These are phyloP conservation scores for Pyrenochaeta sp. DNA, from an alignment of 2,329 filamentous ascomycete species.

Conservation along the genomic window DNA sequence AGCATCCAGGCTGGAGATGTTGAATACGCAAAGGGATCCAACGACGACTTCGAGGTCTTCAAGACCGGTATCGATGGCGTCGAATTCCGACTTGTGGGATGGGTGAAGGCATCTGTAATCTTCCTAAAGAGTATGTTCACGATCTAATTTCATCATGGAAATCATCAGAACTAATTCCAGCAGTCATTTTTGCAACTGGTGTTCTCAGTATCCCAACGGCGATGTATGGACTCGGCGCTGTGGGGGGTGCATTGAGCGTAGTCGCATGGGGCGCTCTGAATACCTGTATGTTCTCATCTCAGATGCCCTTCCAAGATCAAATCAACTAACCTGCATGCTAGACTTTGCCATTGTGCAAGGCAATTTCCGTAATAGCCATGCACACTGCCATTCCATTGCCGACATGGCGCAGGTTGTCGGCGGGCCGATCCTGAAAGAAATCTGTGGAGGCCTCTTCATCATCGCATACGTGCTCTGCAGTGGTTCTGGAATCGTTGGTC, in stretches of 20 bases:
- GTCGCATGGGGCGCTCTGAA: constrained; percentile 57
- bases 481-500: constrained; percentile 65
- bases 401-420: constrained; percentile 66
- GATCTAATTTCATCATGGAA: not conserved
- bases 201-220: constrained; percentile 56
- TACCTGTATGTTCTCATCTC: constrained; percentile 41
- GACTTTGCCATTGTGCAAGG: constrained; percentile 58
- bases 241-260: constrained; percentile 54
- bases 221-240: constrained; percentile 55
- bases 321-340: constrained; percentile 17
- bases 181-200: constrained; percentile 56
- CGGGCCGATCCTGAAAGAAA: constrained; percentile 58
- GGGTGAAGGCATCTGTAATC: constrained; percentile 59
- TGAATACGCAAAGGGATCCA: constrained; percentile 22
- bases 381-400: constrained; percentile 59
- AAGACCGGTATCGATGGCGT: constrained; percentile 55
- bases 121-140: constrained; percentile 56
- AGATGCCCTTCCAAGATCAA: not conserved
- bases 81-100: constrained; percentile 61
- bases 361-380: constrained; percentile 58
- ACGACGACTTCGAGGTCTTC: constrained; percentile 57
- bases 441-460: constrained; percentile 63
- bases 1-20: constrained; percentile 18
- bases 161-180: not conserved
- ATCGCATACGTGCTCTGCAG: constrained; percentile 63